Evolutionary conservation across 2,329 filamentous ascomycete species (phyloP).

Genomic region (Ramularia endophylla): DNA sequence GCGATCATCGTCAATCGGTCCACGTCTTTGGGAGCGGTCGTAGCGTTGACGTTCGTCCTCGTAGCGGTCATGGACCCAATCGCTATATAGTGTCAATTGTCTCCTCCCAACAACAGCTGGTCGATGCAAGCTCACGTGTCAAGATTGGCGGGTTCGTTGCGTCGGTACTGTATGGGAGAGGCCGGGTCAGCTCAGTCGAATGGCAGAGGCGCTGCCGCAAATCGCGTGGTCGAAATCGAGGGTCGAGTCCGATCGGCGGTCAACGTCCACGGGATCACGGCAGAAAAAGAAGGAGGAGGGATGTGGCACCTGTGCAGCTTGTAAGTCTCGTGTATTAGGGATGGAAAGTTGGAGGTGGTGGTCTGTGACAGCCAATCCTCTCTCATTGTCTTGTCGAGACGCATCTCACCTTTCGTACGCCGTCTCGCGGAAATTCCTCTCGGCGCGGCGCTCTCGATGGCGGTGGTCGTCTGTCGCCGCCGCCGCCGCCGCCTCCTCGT

Average conservation of each 20-base stretch:
- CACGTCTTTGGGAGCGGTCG: slow-evolving; percentile 17
- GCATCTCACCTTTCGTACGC: slow-evolving; percentile 85
- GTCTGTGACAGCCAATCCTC: neutral
- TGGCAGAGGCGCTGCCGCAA: slow-evolving; percentile 9
- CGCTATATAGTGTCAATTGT: slow-evolving; percentile 49
- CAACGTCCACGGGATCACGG: slow-evolving; percentile 17
- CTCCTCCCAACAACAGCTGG: too few relatives aligned
- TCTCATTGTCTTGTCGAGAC: too few relatives aligned
- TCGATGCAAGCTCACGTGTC: too few relatives aligned
- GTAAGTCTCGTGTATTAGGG: too few relatives aligned
- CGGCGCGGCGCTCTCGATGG: slow-evolving; percentile 55
- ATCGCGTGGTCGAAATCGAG: slow-evolving; percentile 17
- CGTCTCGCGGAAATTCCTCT: slow-evolving; percentile 65
- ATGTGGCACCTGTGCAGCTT: slow-evolving; percentile 34
- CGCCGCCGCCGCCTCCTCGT: slow-evolving; percentile 20
- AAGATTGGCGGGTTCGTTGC: slow-evolving; percentile 45
- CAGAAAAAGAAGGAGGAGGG: slow-evolving; percentile 36
- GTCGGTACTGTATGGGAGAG: slow-evolving; percentile 28
- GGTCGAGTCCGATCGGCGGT: slow-evolving; percentile 13
- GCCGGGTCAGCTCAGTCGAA: slow-evolving; percentile 33
- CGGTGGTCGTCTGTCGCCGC: slow-evolving; percentile 44
- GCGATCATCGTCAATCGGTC: slow-evolving; percentile 16
- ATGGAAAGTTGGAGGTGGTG: neutral
- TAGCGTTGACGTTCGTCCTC: slow-evolving; percentile 25
- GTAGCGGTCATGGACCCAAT: slow-evolving; percentile 70